Conservation (phyloP, 2,329 filamentous ascomycete genomes). For the Fusarium lateritium region DNA sequence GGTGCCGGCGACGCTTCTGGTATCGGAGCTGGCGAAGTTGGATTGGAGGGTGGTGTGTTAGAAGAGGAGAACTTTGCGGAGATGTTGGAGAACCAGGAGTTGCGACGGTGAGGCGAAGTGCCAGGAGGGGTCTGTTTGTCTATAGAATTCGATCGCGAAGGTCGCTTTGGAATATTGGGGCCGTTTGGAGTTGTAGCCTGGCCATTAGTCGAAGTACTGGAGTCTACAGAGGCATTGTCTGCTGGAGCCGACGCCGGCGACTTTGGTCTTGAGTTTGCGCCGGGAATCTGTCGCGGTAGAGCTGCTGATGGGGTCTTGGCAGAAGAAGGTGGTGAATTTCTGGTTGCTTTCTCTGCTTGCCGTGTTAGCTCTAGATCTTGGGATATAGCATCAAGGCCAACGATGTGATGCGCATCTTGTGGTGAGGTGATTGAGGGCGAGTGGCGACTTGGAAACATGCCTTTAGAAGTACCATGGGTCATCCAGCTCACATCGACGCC, state of each 20-base stretch:
- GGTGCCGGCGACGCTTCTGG: slow-evolving; percentile 46
- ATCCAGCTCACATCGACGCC: slow-evolving; percentile 93
- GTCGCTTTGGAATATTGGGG: slow-evolving; percentile 44
- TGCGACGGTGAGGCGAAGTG: slow-evolving; percentile 68
- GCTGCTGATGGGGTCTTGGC: slow-evolving; percentile 46
- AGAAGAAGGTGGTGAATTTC: slow-evolving; percentile 48
- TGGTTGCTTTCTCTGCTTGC: slow-evolving; percentile 51
- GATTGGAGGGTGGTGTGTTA: slow-evolving; percentile 52
- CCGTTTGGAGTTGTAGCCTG: slow-evolving; percentile 48
- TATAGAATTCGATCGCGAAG: slow-evolving; percentile 55
- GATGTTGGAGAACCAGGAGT: slow-evolving; percentile 94
- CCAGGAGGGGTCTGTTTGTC: slow-evolving; percentile 52
- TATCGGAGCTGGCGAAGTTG: slow-evolving; percentile 51
- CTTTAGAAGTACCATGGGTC: slow-evolving; percentile 84
- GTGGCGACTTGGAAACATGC: slow-evolving; percentile 64
- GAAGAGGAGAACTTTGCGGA: slow-evolving; percentile 90
- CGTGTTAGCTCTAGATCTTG: slow-evolving; percentile 24
- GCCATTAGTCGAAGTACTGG: slow-evolving; percentile 36
- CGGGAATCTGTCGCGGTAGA: slow-evolving; percentile 54
- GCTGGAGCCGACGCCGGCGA: slow-evolving; percentile 47
- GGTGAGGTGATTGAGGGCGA: slow-evolving; percentile 23
- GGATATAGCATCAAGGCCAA: neutral
- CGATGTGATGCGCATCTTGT: slow-evolving; percentile 32
- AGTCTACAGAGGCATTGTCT: slow-evolving; percentile 41
- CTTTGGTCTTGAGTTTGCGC: slow-evolving; percentile 49